phyloP scores from a whole-genome alignment of 768 basidiomycete species.

The Leccinellum albellum region DNA sequence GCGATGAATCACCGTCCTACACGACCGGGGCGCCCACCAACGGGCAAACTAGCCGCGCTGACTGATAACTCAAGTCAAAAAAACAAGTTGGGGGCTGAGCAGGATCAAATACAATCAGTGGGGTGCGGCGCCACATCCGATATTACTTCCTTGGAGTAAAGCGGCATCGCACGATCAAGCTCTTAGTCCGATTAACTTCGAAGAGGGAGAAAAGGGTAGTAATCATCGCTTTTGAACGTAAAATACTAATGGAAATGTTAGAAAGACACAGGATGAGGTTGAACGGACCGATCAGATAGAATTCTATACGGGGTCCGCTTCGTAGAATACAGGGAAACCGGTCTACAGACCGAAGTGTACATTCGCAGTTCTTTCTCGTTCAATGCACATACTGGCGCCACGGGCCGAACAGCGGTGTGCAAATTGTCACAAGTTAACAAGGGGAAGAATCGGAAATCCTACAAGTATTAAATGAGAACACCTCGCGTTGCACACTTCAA shows the following conservation, averaged over 20 bases:
- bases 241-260: background rate
- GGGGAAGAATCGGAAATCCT: conserved; percentile 2
- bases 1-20: background rate
- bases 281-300: background rate
- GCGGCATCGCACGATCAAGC: background rate
- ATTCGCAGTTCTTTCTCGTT: background rate
- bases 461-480: conserved; percentile 4
- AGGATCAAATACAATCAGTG: background rate
- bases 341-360: background rate
- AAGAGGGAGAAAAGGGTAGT: background rate
- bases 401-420: background rate
- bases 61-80: background rate
- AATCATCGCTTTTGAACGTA: background rate
- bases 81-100: background rate
- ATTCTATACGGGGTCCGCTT: background rate
- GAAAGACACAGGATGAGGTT: background rate
- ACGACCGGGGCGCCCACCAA: background rate
- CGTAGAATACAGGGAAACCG: background rate
- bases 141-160: background rate
- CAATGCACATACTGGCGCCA: background rate
- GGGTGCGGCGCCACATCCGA: background rate
- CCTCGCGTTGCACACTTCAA: background rate
- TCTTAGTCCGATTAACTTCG: background rate
- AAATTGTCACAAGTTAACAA: conserved; percentile 6
- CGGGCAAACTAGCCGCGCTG: background rate